A percentile compares a stretch with the other conserved stretches of the same genome.
Evolutionary conservation across 2,329 filamentous ascomycete genomes (phyloP).

Genomic region (Colletotrichum sp.): DNA sequence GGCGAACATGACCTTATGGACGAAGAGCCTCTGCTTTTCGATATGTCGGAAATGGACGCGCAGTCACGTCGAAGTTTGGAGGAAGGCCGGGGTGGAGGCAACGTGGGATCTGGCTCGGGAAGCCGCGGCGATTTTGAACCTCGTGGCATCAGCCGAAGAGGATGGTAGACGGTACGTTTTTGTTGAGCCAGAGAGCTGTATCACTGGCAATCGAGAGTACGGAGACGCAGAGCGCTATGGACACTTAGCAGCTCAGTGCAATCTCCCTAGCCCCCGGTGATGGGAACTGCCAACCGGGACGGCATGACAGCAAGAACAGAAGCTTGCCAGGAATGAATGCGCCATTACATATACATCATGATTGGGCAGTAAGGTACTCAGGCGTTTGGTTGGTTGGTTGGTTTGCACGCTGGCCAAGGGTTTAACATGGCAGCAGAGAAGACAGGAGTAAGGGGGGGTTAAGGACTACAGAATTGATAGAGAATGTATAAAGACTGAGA

Average conservation of each 20-base stretch:
- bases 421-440: background rate
- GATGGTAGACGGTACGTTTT: conserved; percentile 33
- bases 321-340: background rate
- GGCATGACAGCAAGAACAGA: background rate
- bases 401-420: background rate
- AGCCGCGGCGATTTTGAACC: conserved; percentile 45
- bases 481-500: conserved; percentile 19
- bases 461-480: conserved; percentile 10
- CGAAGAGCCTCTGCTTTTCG: conserved; percentile 74
- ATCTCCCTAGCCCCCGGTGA: background rate
- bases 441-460: background rate
- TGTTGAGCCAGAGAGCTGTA: background rate
- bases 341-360: background rate
- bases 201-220: background rate
- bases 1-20: conserved; percentile 58
- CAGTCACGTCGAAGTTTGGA: conserved; percentile 64
- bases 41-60: conserved; percentile 73
- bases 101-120: conserved; percentile 37
- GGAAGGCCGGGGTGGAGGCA: conserved; percentile 48
- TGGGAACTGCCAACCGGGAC: background rate
- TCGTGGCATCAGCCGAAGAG: conserved; percentile 38
- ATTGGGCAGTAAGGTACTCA: background rate
- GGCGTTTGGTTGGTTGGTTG: conserved; percentile 4
- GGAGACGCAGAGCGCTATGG: background rate
- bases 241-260: background rate